Base-by-base conservation (phyloP, 176 grass and related monocot genomes). In the Lolium multiflorum region DNA sequence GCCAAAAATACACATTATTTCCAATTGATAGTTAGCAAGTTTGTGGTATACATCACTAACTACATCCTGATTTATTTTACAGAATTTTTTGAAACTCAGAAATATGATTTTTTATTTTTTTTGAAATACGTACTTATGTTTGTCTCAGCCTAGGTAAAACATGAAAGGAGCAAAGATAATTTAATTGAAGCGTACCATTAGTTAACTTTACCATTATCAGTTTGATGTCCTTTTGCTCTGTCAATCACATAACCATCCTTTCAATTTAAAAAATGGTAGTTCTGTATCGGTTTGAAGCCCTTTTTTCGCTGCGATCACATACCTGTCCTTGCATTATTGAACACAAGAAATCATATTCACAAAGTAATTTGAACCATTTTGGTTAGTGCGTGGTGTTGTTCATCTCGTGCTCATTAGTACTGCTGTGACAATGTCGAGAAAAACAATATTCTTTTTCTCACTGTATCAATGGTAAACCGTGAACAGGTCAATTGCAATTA, bases 401-500 rank as follows among this genome's bases (percentile, higher is more conserved):
- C 78, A 70, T 81, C 62, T 11, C 66, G 21, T 10, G 35, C 49
- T 58, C 20, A 37, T 21, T 80, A 17, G 21, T 80, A 60, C 76
- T 85, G 60, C 39, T 85, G 39, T 66, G 47, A 18, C 68, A 24
- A 59, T 6, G 74, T 38, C 26, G 7, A 78, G 8, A n/a, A 79
- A 79, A 43, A 51, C 31, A 31, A 11, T 81, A 49, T 85, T 84
- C 20, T 85, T 55, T 55, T 31, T 78, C 84, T 90, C 41, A 87
- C 39, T 3, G 11, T 74, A 16, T 9, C 5, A 74, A 74, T 65
- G 46, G 4, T 90, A 48, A 50, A 83, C 57, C 73, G 15, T 75
- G 68, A 61, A 70, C 85, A 91, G 85, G 76, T 84, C 85, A 67
- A 17, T 28, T 68, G 68, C 75, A 83, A 26, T 79, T 76, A 84